These are phyloP conservation scores for Kodamaea arcana DNA, from an alignment of 1,139 yeast species.

Conservation along the genomic window DNA sequence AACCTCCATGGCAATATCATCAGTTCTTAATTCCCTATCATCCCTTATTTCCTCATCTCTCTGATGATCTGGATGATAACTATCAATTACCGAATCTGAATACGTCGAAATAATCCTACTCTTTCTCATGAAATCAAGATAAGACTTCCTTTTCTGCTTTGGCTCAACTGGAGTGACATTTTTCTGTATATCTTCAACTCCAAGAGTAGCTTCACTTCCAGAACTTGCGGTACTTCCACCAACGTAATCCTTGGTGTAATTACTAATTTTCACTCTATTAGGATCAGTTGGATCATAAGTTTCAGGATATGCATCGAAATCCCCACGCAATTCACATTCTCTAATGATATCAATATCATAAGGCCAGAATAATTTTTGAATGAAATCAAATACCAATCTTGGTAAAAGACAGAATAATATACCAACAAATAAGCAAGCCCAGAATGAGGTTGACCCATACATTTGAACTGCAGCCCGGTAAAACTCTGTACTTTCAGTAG, in stretches of 20 bases:
- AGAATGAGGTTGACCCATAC: slow-evolving; percentile 68
- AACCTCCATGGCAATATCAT: slow-evolving; percentile 49
- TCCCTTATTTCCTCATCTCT: slow-evolving; percentile 7
- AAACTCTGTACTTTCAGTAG: slow-evolving; percentile 56
- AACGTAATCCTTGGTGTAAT: slow-evolving; percentile 17
- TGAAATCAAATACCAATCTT: slow-evolving; percentile 62
- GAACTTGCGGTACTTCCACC: slow-evolving; percentile 9
- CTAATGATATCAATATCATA: slow-evolving; percentile 81
- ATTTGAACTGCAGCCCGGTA: slow-evolving; percentile 72
- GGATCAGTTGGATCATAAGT: slow-evolving; percentile 67
- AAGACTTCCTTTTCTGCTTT: slow-evolving; percentile 18
- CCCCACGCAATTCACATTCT: slow-evolving; percentile 64
- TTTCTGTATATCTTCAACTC: slow-evolving; percentile 4
- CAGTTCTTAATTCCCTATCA: slow-evolving; percentile 35
- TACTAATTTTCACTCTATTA: slow-evolving; percentile 34
- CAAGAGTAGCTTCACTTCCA: slow-evolving; percentile 11
- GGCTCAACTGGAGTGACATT: neutral
- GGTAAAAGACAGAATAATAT: slow-evolving; percentile 72
- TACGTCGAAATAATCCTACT: slow-evolving; percentile 22
- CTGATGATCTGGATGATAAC: slow-evolving; percentile 17
- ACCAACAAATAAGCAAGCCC: slow-evolving; percentile 82
- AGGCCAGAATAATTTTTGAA: slow-evolving; percentile 63
- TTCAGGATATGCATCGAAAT: slow-evolving; percentile 52
- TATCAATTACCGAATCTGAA: slow-evolving; percentile 29
- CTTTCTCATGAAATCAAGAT: slow-evolving; percentile 25